Percentiles rank a stretch among this genome's conserved stretches.
phyloP scores from a whole-genome alignment of 345 rosid species.

The Heritiera fomes region DNA sequence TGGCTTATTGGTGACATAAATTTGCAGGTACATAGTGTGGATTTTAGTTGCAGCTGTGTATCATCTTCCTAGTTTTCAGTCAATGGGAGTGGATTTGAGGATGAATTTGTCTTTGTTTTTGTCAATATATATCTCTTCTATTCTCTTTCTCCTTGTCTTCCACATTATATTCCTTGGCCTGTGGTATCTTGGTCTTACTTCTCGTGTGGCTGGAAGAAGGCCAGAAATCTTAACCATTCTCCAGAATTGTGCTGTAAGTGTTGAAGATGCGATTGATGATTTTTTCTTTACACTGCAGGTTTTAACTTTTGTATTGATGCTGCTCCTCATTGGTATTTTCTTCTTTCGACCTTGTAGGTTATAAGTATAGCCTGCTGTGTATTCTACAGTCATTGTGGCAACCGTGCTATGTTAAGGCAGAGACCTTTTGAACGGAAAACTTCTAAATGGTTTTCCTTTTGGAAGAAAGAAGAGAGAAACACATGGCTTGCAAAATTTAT shows the following conservation, averaged over 20 bases:
- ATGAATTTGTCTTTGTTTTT: conserved; percentile 96
- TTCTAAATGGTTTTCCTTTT: conserved; percentile 71
- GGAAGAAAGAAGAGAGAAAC: conserved; percentile 64
- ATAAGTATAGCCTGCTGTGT: conserved; percentile 97
- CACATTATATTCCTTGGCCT: conserved; percentile 86
- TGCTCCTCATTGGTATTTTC: conserved; percentile 15
- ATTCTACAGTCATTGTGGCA: conserved; percentile 99
- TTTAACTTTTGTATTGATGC: conserved; percentile 3
- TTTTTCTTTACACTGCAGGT: background rate
- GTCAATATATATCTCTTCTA: conserved; percentile 79
- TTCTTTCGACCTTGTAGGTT: conserved; percentile 52
- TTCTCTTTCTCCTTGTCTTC: conserved; percentile 89
- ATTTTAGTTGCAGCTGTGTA: conserved; percentile 96
- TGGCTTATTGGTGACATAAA: conserved; percentile 6
- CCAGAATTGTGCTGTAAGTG: conserved; percentile 92
- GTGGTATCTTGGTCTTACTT: conserved; percentile 93
- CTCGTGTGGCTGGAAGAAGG: conserved; percentile 92
- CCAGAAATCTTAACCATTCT: conserved; percentile 88
- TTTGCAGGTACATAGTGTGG: conserved; percentile 94
- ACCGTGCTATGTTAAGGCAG: conserved; percentile 72
- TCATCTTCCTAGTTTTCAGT: conserved; percentile 98
- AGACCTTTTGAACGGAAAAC: conserved; percentile 48
- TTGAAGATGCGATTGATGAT: conserved; percentile 18
- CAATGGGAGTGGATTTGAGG: conserved; percentile 99
- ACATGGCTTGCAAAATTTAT: conserved; percentile 73